Percentiles rank a stretch among this genome's conserved stretches.
Conservation (phyloP, 345 rosid genomes). For the Eutrema heterophyllum region DNA sequence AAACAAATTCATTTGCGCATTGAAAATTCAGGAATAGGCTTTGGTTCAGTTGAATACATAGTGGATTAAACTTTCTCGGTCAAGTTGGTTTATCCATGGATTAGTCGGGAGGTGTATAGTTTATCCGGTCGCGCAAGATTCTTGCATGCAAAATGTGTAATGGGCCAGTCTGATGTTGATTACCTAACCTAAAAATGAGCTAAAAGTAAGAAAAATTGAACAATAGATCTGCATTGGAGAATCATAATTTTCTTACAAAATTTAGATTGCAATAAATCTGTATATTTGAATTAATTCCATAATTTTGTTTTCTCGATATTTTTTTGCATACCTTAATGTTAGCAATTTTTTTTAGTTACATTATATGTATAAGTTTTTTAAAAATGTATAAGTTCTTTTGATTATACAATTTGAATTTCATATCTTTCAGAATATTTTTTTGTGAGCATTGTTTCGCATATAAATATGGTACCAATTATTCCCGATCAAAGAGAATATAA, state of each 20-base stretch:
- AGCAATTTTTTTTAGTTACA: not conserved
- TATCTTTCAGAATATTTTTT: constrained; percentile 6
- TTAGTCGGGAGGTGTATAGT: not conserved
- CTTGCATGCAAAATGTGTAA: not conserved
- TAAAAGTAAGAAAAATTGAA: not conserved
- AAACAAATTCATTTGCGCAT: not conserved
- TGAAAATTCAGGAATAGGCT: not conserved
- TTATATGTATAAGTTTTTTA: too few species aligned
- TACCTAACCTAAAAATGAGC: not conserved
- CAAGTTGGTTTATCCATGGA: not conserved
- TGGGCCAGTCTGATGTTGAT: not conserved
- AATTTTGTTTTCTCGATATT: not conserved
- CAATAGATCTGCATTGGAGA: not conserved
- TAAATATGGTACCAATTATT: constrained; percentile 9
- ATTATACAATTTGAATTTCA: not conserved
- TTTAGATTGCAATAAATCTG: not conserved
- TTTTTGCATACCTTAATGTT: not conserved
- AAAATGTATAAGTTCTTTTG: not conserved
- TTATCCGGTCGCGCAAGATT: not conserved
- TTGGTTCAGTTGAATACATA: not conserved
- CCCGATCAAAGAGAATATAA: constrained; percentile 19
- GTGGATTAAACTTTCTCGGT: not conserved
- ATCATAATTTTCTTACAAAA: not conserved
- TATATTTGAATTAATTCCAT: not conserved
- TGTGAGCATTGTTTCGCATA: constrained; percentile 1